Evolutionary conservation across 1,284 basidiomycete genomes (phyloP), one percentile per base, ranked within the genome.

Genomic region (Rhodotorula sp.): DNA sequence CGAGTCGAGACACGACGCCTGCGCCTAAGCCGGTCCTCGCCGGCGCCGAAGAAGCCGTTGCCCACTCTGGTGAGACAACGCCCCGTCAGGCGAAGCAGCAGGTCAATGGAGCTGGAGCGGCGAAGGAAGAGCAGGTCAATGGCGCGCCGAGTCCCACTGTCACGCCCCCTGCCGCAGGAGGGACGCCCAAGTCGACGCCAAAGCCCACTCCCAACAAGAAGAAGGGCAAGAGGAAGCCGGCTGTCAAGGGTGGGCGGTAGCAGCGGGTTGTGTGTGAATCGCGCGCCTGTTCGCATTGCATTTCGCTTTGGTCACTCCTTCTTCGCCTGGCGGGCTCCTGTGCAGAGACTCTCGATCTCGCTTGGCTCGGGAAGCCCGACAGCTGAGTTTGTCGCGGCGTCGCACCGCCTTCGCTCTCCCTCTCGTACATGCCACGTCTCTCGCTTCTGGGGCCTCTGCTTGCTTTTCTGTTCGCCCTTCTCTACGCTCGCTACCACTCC

Each of bases 231-330:
- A 71, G 62, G 54, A 70, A 69, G 55, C 69, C 69, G 34, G 39
- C 49, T 32, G 72, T 71, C 44, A 73, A 73, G 55, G 72, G 72
- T 5, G 72, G 68, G 20, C 32, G 59, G 56, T 62, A 59, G 55
- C 0, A 44, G 15, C 7, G 20, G 24, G 46, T 24, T 17, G 27
- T 17, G 22, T 3, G 47, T 22, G 22, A n/a, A 48, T 9, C 8
- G 47, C 11, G 22, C n/a, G 47, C 47, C 4, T 48, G 13, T 17
- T 44, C 39, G 39, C 39, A 44, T 44, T 44, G 39, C 39, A 44
- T 44, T 44, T 17, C 39, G 39, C 39, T 44, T 44, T 44, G 9
- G 11, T 44, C 39, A 17, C 19, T 44, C 36, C 19, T 44, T 13
- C 39, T 44, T 13, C 36, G 36, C n/a, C n/a, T n/a, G 36, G 46